phyloP scores from a whole-genome alignment of 2,329 filamentous ascomycete species.

The Aciculosporium take region DNA sequence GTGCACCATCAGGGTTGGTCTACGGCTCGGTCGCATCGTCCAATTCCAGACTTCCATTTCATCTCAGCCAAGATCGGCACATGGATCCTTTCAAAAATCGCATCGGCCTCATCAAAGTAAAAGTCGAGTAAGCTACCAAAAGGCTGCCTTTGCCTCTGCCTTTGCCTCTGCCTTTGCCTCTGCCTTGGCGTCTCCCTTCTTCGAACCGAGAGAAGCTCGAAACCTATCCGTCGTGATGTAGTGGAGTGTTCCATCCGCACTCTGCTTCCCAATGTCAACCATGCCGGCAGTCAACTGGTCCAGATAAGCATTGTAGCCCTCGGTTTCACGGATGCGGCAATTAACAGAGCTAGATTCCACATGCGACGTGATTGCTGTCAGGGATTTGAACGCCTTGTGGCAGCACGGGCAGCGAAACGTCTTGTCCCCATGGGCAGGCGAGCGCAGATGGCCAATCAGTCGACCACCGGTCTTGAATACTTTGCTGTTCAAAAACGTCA shows the following conservation, averaged over 20 bases:
- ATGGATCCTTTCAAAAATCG: background rate
- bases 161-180: background rate
- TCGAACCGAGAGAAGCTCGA: background rate
- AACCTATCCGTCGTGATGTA: conserved; percentile 12
- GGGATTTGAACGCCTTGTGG: conserved; percentile 23
- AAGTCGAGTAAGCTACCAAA: background rate
- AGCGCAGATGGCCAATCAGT: conserved; percentile 30
- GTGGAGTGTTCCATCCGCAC: conserved; percentile 16
- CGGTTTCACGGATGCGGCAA: conserved; percentile 29
- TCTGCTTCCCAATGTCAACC: conserved; percentile 12
- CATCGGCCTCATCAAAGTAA: background rate
- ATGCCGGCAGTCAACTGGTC: conserved; percentile 20
- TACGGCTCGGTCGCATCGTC: no score
- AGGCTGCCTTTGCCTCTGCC: background rate
- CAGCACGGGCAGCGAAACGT: conserved; percentile 31
- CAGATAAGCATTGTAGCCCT: conserved; percentile 20
- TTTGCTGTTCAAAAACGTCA: conserved; percentile 19
- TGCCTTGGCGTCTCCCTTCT: background rate
- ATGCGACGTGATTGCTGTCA: conserved; percentile 32
- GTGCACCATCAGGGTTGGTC: no score
- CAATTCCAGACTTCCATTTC: no score
- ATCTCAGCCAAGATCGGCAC: background rate
- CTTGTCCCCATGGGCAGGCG: conserved; percentile 23
- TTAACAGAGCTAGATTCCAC: conserved; percentile 27
- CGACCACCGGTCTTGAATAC: conserved; percentile 19